These are phyloP conservation scores for Diaporthe aspalathi DNA, from an alignment of 2,329 filamentous ascomycete genomes.

Conservation along the genomic window DNA sequence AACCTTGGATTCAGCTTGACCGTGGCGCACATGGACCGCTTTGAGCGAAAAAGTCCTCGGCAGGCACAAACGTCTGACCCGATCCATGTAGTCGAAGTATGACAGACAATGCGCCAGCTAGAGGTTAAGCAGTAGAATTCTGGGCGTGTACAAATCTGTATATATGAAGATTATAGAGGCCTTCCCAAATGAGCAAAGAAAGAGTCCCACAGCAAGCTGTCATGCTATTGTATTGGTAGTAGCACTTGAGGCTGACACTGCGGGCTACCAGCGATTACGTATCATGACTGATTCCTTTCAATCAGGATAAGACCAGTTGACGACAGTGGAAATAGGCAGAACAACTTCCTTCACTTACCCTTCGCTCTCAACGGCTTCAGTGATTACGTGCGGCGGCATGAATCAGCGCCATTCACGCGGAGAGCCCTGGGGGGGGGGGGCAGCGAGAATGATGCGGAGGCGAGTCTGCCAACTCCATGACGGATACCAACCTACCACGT, in stretches of 20 bases:
- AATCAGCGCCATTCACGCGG: too few species aligned
- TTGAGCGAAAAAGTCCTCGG: neutral
- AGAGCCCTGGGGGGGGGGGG: too few species aligned
- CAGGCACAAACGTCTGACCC: neutral
- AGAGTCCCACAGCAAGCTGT: neutral
- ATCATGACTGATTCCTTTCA: neutral
- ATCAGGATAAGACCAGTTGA: neutral
- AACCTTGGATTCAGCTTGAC: neutral
- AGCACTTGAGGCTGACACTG: neutral
- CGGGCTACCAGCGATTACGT: neutral
- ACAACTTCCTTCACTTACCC: neutral
- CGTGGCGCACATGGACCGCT: neutral
- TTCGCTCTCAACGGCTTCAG: neutral
- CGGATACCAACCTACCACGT: neutral
- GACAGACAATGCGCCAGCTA: neutral
- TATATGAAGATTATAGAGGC: conserved; percentile 24
- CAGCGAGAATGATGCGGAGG: neutral
- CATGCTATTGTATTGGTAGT: neutral
- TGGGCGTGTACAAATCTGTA: conserved; percentile 25
- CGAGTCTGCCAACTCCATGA: neutral
- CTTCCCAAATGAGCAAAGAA: neutral
- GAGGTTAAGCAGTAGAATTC: conserved; percentile 1
- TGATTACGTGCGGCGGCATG: neutral
- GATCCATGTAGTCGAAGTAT: neutral
- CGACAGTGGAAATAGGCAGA: neutral